A percentile compares a stretch with the other conserved stretches of the same genome.
These are phyloP conservation scores for Karstenula rhodostoma DNA, from an alignment of 2,329 filamentous ascomycete species.

Conservation along the genomic window DNA sequence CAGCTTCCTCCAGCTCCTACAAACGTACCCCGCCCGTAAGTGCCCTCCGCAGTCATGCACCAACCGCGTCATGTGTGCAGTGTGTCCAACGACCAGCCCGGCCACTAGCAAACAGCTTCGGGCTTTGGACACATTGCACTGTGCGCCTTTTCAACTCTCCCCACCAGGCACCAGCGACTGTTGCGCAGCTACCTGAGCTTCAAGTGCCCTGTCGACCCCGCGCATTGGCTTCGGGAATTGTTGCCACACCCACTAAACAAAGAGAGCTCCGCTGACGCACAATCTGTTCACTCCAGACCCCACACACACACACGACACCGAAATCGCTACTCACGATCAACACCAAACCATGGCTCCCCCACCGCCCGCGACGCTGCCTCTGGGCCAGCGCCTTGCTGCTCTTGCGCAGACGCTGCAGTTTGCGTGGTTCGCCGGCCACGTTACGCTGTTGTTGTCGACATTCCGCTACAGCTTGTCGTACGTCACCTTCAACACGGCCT, in stretches of 20 bases:
- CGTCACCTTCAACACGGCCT: constrained; percentile 86
- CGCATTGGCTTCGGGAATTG: constrained; percentile 28
- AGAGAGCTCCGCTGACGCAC: constrained; percentile 37
- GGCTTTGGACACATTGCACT: constrained; percentile 47
- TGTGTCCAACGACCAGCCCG: constrained; percentile 33
- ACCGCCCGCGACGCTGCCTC: constrained; percentile 72
- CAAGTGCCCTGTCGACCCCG: constrained; percentile 13
- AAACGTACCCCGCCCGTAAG: constrained; percentile 35
- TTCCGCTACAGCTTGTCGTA: constrained; percentile 85
- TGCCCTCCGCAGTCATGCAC: constrained; percentile 33
- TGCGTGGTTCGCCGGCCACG: constrained; percentile 75
- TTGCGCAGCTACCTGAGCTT: constrained; percentile 17
- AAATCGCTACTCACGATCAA: constrained; percentile 21
- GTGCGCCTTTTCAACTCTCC: constrained; percentile 21
- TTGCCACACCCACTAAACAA: constrained; percentile 16
- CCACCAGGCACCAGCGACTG: constrained; percentile 22
- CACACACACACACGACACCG: constrained; percentile 40
- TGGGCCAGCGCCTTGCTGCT: constrained; percentile 76
- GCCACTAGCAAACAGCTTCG: constrained; percentile 27
- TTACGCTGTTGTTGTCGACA: constrained; percentile 83
- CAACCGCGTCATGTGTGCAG: constrained; percentile 40
- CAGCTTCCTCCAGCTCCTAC: neutral
- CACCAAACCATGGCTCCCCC: constrained; percentile 71
- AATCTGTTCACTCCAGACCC: constrained; percentile 31
- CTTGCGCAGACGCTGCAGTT: constrained; percentile 94